A percentile compares a stretch with the other conserved stretches of the same genome.
Conservation (phyloP, 495 filamentous ascomycete genomes). For the Patellaria atrata region DNA sequence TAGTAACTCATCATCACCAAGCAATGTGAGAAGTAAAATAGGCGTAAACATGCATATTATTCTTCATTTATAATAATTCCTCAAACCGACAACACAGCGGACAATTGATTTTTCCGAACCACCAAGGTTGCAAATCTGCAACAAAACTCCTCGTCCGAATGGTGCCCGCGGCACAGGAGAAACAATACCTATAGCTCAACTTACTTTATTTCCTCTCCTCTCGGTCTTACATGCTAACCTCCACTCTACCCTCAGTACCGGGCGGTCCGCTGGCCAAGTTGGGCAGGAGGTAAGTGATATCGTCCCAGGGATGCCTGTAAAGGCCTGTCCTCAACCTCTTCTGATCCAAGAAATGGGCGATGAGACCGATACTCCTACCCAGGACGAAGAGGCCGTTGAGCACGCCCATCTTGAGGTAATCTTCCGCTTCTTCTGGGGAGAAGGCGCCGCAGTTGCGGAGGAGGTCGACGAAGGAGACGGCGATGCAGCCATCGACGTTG, state of each 20-base stretch:
- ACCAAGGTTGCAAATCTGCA: no score
- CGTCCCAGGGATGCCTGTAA: constrained; percentile 95
- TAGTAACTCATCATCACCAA: no score
- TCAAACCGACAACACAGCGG: no score
- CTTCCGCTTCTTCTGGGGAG: constrained; percentile 65
- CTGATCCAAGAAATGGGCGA: constrained; percentile 98
- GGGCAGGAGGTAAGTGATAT: constrained; percentile 22
- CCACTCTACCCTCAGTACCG: constrained; percentile 21
- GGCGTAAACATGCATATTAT: no score
- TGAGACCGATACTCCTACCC: constrained; percentile 89
- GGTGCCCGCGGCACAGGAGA: neutral
- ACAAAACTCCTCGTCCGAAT: no score
- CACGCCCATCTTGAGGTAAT: constrained; percentile 86
- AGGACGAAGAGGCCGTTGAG: constrained; percentile 98
- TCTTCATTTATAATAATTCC: no score
- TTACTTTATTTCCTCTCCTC: neutral
- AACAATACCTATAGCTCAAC: neutral
- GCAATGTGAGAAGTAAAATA: no score
- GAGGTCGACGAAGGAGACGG: constrained; percentile 96
- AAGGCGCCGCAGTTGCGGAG: constrained; percentile 97
- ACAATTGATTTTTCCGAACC: no score
- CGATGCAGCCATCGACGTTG: constrained; percentile 95
- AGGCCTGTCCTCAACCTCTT: constrained; percentile 96
- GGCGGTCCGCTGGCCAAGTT: constrained; percentile 16
- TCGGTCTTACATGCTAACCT: constrained; percentile 15